Evolutionary conservation across 2,329 filamentous ascomycete genomes (phyloP).

Genomic region (Colletotrichum tropicicola): DNA sequence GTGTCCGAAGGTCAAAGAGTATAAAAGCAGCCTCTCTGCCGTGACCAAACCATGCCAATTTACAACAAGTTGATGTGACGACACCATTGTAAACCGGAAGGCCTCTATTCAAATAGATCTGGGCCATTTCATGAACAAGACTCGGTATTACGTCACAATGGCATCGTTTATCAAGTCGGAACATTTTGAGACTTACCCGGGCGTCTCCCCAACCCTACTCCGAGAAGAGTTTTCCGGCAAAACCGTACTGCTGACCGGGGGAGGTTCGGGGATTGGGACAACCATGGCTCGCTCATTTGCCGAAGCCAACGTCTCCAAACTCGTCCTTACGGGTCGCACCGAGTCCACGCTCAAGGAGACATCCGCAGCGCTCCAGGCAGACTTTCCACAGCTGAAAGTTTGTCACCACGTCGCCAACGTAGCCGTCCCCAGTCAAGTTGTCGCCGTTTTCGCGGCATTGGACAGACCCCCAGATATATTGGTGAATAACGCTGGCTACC

Average conservation of each 20-base stretch:
- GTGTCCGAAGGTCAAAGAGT: too few relatives aligned
- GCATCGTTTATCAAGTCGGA: constrained; percentile 6
- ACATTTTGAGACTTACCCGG: neutral
- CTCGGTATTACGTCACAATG: too few relatives aligned
- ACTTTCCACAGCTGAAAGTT: neutral
- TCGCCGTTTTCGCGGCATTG: neutral
- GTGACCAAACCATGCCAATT: too few relatives aligned
- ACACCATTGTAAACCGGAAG: too few relatives aligned
- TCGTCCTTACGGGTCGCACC: constrained; percentile 50
- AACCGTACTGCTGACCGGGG: constrained; percentile 73
- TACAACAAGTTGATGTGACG: too few relatives aligned
- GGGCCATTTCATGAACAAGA: too few relatives aligned
- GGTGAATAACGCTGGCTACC: constrained; percentile 8
- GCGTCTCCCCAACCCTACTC: neutral
- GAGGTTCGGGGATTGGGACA: constrained; percentile 71
- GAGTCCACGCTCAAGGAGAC: constrained; percentile 34
- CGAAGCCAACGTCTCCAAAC: constrained; percentile 43
- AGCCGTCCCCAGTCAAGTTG: neutral
- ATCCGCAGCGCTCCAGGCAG: neutral
- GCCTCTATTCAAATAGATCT: too few relatives aligned
- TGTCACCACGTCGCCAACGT: neutral
- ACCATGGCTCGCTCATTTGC: constrained; percentile 69
- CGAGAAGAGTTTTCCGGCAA: constrained; percentile 36
- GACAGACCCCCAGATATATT: neutral
- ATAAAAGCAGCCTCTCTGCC: too few relatives aligned